These are phyloP conservation scores for Halteria grandinella DNA, from an alignment of 73 alveolate species.

Conservation along the genomic window DNA sequence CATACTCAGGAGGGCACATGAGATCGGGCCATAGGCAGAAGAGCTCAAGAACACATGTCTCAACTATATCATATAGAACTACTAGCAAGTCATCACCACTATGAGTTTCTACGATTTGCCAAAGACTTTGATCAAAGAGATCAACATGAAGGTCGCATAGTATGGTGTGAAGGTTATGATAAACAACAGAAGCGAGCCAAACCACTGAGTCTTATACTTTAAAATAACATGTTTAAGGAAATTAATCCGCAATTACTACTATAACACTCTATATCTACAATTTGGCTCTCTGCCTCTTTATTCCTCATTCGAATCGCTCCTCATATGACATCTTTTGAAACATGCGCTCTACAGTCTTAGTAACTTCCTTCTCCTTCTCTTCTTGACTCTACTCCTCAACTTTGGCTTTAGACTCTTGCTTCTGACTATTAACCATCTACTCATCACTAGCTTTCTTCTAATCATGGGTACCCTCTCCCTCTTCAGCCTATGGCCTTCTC, in stretches of 20 bases:
- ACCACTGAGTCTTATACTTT: background rate
- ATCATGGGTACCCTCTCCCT: too few relatives aligned
- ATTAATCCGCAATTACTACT: background rate
- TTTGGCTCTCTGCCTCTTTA: background rate
- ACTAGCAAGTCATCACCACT: slow-evolving; percentile 47
- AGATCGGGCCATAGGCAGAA: slow-evolving; percentile 50
- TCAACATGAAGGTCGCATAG: slow-evolving; percentile 18
- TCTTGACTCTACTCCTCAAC: background rate
- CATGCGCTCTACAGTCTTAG: too few relatives aligned
- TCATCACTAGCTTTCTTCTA: too few relatives aligned
- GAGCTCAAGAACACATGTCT: slow-evolving; percentile 46
- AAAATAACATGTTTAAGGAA: background rate
- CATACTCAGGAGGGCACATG: slow-evolving; percentile 26
- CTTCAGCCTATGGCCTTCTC: too few relatives aligned
- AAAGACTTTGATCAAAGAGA: slow-evolving; percentile 23
- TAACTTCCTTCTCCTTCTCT: background rate
- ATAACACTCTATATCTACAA: background rate
- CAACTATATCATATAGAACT: slow-evolving; percentile 36
- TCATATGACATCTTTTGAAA: background rate
- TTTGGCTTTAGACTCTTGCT: background rate
- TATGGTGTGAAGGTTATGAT: slow-evolving; percentile 29
- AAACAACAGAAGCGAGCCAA: slow-evolving; percentile 17
- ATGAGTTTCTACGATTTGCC: slow-evolving; percentile 47
- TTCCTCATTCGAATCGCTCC: background rate
- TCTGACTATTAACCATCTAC: background rate